phyloP scores from a whole-genome alignment of 345 rosid genomes.

The Arabidopsis arenosa region DNA sequence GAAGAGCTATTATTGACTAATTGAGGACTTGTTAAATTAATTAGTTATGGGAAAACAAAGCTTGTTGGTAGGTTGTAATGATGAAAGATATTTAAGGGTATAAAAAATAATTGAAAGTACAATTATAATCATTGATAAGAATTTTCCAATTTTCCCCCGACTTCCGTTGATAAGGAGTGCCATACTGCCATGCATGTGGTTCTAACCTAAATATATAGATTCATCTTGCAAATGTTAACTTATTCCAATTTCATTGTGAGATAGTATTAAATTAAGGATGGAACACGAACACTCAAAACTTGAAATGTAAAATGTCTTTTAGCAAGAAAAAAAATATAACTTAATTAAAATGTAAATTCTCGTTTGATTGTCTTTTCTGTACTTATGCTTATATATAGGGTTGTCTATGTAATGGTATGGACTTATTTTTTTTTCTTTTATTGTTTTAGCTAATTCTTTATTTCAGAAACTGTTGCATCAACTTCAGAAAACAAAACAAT shows the following conservation, averaged over 20 bases:
- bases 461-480: no score
- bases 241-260: neutral
- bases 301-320: no score
- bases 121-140: conserved; percentile 32
- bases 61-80: conserved; percentile 35
- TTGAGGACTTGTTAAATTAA: conserved; percentile 6
- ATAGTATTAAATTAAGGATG: neutral
- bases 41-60: conserved; percentile 17
- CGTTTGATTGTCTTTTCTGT: neutral
- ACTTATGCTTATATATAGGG: neutral
- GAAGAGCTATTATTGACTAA: conserved; percentile 34
- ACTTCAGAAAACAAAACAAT: neutral
- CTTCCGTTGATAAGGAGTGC: conserved; percentile 7
- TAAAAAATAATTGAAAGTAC: conserved; percentile 40
- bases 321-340: neutral
- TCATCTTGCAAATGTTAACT: neutral
- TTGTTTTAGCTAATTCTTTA: neutral
- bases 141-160: neutral
- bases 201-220: conserved; percentile 4
- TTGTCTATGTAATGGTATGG: neutral
- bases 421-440: neutral
- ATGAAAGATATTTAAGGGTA: conserved; percentile 27
- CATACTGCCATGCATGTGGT: conserved; percentile 26
- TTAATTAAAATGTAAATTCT: neutral
- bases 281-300: neutral